Evolutionary conservation across 768 basidiomycete genomes (phyloP).

Genomic region (Termitomyces sp.): DNA sequence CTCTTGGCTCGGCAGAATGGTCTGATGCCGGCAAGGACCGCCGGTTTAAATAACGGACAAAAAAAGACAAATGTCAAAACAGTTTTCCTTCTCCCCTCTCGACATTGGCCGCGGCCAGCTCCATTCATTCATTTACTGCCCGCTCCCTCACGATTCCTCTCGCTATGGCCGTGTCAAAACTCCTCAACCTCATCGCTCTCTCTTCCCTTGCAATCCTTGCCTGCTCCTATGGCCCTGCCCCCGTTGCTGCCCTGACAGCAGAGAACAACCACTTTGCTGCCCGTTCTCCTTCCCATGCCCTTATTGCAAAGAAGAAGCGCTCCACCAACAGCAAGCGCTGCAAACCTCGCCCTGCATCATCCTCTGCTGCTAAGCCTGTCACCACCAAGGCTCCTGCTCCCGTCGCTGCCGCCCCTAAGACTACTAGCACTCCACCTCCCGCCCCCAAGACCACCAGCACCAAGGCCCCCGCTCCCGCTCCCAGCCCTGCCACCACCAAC

Average conservation of each 20-base stretch:
- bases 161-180: slow-evolving; percentile 41
- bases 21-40: slow-evolving; percentile 21
- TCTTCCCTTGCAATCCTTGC: slow-evolving; percentile 55
- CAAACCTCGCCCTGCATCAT: slow-evolving; percentile 44
- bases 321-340: slow-evolving; percentile 45
- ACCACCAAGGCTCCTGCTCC: slow-evolving; percentile 11
- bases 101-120: slow-evolving; percentile 23
- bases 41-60: slow-evolving; percentile 11
- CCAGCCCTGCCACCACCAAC: slow-evolving; percentile 13
- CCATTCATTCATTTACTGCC: slow-evolving; percentile 22
- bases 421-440: slow-evolving; percentile 12
- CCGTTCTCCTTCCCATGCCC: slow-evolving; percentile 45
- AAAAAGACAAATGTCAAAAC: slow-evolving; percentile 9
- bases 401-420: slow-evolving; percentile 7
- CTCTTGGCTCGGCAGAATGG: slow-evolving; percentile 8
- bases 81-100: slow-evolving; percentile 11
- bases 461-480: slow-evolving; percentile 10
- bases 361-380: slow-evolving; percentile 15
- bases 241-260: slow-evolving; percentile 52
- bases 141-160: slow-evolving; percentile 21
- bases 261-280: slow-evolving; percentile 34
- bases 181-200: slow-evolving; percentile 58
- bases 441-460: neutral
- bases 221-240: slow-evolving; percentile 40
- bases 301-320: slow-evolving; percentile 50